Evolutionary conservation across 805 yeast genomes (phyloP).

Genomic region (Lipomyces starkeyi): DNA sequence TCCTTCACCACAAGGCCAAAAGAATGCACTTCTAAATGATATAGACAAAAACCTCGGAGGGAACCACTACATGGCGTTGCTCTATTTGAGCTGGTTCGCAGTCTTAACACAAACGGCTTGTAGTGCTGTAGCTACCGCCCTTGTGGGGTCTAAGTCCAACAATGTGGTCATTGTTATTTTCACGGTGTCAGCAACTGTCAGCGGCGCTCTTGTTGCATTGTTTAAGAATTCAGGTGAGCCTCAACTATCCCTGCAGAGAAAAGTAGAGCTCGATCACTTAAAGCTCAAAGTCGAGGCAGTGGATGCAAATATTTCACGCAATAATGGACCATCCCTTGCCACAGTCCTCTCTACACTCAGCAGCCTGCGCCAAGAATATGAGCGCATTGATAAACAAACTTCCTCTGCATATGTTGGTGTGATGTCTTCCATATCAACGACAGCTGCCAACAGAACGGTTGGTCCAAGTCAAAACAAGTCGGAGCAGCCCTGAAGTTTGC

Average conservation of each 20-base stretch:
- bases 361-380: constrained; percentile 4
- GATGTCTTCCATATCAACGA: background rate
- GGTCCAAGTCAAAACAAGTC: no score
- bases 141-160: constrained; percentile 3
- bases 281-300: background rate
- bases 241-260: background rate
- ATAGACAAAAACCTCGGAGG: background rate
- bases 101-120: background rate
- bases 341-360: constrained; percentile 3
- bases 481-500: no score
- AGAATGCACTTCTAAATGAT: background rate
- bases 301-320: background rate
- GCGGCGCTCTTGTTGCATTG: background rate
- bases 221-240: constrained; percentile 4
- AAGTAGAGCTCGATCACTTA: constrained; percentile 6
- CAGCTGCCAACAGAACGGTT: background rate
- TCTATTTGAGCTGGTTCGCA: background rate
- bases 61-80: background rate
- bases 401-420: constrained; percentile 3
- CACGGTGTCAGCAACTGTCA: constrained; percentile 3
- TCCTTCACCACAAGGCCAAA: constrained; percentile 1
- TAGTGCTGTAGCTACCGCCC: constrained; percentile 2
- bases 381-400: background rate
- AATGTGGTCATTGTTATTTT: background rate
- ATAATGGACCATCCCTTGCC: background rate